Conservation (phyloP, 108 stramenopile genomes). For the Pseudonitzschia delicatissima region DNA sequence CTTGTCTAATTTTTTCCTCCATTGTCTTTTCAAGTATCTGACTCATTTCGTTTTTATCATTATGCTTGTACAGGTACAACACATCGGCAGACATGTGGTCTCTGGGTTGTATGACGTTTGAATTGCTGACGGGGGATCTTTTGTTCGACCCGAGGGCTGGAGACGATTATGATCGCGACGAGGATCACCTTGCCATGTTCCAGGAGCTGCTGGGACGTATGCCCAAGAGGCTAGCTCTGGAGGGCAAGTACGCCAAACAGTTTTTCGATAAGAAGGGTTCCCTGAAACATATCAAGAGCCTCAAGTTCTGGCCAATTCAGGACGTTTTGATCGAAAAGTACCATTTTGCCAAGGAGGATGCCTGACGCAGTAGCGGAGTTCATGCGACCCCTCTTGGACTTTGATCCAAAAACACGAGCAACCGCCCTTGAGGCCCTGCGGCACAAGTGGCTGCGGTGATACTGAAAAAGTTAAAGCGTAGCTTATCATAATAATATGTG, state of each 20-base stretch:
- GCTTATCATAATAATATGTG: no score
- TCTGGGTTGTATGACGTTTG: slow-evolving; percentile 96
- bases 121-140: slow-evolving; percentile 96
- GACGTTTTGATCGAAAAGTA: slow-evolving; percentile 92
- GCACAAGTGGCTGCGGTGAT: slow-evolving; percentile 78
- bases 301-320: slow-evolving; percentile 97
- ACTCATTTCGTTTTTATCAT: background rate
- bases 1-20: slow-evolving; percentile 3
- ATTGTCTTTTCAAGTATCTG: slow-evolving; percentile 4
- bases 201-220: slow-evolving; percentile 96
- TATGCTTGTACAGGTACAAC: slow-evolving; percentile 58
- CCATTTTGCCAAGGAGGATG: slow-evolving; percentile 77
- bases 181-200: slow-evolving; percentile 98
- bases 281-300: slow-evolving; percentile 94
- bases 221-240: slow-evolving; percentile 85
- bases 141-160: slow-evolving; percentile 95
- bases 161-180: slow-evolving; percentile 93
- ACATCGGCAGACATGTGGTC: slow-evolving; percentile 99
- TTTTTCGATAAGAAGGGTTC: slow-evolving; percentile 96
- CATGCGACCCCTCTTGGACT: slow-evolving; percentile 79
- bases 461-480: no score
- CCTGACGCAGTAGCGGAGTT: slow-evolving; percentile 84
- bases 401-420: slow-evolving; percentile 80
- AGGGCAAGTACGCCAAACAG: slow-evolving; percentile 91
- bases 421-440: slow-evolving; percentile 80